These are phyloP conservation scores for Phytopythium cucurbitacearum DNA, from an alignment of 352 stramenopile species.

Conservation along the genomic window DNA sequence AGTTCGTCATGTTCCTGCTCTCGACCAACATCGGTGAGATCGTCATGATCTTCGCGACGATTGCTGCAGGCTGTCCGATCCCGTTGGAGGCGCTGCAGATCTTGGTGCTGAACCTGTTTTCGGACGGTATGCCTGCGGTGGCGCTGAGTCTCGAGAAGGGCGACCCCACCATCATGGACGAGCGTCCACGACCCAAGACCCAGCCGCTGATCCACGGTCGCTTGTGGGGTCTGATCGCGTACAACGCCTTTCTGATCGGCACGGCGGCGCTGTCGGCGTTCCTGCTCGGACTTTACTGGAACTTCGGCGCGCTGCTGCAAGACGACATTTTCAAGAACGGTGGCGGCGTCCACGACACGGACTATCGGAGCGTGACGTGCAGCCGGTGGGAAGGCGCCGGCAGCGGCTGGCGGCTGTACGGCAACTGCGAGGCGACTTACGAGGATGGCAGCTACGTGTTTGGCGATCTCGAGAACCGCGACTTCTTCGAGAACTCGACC, in stretches of 20 bases:
- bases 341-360: slow-evolving; percentile 27
- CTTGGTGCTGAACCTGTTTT: slow-evolving; percentile 99
- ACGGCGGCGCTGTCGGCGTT: slow-evolving; percentile 40
- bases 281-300: slow-evolving; percentile 67
- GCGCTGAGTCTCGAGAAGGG: slow-evolving; percentile 72
- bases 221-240: slow-evolving; percentile 55
- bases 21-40: slow-evolving; percentile 97
- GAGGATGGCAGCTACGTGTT: slow-evolving; percentile 52
- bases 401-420: slow-evolving; percentile 43
- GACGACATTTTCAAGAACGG: slow-evolving; percentile 51
- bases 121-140: slow-evolving; percentile 87
- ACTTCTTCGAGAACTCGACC: slow-evolving; percentile 27
- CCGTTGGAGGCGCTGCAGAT: slow-evolving; percentile 97
- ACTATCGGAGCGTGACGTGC: slow-evolving; percentile 60
- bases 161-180: slow-evolving; percentile 59
- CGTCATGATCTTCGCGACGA: slow-evolving; percentile 71
- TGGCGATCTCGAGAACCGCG: slow-evolving; percentile 21
- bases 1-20: slow-evolving; percentile 98
- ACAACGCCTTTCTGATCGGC: slow-evolving; percentile 55
- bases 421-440: slow-evolving; percentile 46
- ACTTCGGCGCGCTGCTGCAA: slow-evolving; percentile 45
- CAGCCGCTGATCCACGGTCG: slow-evolving; percentile 51
- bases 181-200: slow-evolving; percentile 52
- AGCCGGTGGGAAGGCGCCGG: slow-evolving; percentile 43
- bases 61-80: slow-evolving; percentile 54